Conservation (phyloP, 202 grass and related monocot genomes). For the Carex sylvatica region DNA sequence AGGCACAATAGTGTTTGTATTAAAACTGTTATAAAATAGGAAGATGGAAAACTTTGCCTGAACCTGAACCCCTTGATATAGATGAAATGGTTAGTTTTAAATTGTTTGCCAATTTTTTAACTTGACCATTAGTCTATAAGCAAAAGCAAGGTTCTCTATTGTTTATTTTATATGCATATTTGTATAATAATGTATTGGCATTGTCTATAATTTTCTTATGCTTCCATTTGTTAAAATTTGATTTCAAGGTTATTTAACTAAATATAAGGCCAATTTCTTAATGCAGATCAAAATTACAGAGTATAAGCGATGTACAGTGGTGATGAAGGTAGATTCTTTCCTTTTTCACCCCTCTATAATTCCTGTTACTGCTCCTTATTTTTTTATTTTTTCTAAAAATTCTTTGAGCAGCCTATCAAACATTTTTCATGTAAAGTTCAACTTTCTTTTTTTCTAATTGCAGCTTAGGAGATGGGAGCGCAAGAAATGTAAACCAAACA, state of each 20-base stretch:
- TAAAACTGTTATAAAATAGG: no score
- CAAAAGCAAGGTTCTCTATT: background rate
- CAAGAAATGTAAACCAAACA: constrained; percentile 95
- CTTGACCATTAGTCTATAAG: background rate
- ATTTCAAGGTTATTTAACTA: background rate
- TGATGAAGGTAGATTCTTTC: constrained; percentile 17
- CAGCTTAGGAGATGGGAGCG: constrained; percentile 89
- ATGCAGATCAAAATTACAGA: constrained; percentile 15
- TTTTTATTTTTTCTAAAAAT: constrained; percentile 5
- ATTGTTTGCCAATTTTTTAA: background rate
- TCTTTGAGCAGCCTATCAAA: background rate
- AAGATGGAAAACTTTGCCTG: background rate
- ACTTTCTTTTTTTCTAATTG: constrained; percentile 8
- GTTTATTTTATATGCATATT: background rate
- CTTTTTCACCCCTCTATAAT: background rate
- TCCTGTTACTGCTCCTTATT: background rate
- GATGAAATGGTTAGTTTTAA: background rate
- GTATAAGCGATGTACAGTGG: constrained; percentile 10
- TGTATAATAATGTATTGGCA: background rate
- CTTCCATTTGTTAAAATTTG: background rate
- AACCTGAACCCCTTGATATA: background rate
- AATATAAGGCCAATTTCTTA: background rate
- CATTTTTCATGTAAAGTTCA: constrained; percentile 7
- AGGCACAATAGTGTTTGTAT: no score
- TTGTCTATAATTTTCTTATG: background rate